phyloP scores from a whole-genome alignment of 2,329 filamentous ascomycete species.

The Alternaria sp. region DNA sequence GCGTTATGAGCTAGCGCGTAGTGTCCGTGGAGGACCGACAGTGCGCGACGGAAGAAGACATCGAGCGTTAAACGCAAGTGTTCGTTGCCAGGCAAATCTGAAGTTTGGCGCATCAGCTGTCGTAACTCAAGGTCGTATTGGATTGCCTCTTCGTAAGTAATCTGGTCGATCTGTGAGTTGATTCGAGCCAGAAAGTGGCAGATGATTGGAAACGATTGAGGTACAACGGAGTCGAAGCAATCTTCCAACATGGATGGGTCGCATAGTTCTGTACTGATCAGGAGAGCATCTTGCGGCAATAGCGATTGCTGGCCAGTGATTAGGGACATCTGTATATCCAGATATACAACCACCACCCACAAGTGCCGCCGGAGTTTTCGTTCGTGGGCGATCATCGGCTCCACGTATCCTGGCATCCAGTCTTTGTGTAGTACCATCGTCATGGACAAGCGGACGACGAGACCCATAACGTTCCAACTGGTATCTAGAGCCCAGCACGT shows the following conservation, averaged over 20 bases:
- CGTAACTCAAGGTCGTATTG: background rate
- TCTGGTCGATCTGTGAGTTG: background rate
- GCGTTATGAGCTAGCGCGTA: background rate
- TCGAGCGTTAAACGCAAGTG: background rate
- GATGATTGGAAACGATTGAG: background rate
- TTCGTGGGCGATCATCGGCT: background rate
- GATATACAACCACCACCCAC: background rate
- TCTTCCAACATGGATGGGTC: background rate
- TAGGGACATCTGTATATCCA: background rate
- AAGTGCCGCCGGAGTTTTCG: background rate
- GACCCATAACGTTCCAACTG: constrained; percentile 30
- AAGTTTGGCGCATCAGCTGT: background rate
- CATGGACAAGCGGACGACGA: constrained; percentile 28
- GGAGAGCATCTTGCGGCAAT: background rate
- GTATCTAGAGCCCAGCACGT: constrained; percentile 35
- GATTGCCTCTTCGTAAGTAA: background rate
- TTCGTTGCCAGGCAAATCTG: background rate
- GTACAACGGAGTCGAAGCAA: background rate
- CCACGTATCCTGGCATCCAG: constrained; percentile 19
- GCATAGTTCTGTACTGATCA: background rate
- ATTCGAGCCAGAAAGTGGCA: background rate
- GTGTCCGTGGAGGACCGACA: background rate
- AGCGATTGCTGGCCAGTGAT: background rate
- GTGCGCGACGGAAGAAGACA: background rate
- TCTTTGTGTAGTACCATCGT: constrained; percentile 28